These are phyloP conservation scores for Ophiocytium majus DNA, from an alignment of 352 stramenopile genomes.

Conservation along the genomic window DNA sequence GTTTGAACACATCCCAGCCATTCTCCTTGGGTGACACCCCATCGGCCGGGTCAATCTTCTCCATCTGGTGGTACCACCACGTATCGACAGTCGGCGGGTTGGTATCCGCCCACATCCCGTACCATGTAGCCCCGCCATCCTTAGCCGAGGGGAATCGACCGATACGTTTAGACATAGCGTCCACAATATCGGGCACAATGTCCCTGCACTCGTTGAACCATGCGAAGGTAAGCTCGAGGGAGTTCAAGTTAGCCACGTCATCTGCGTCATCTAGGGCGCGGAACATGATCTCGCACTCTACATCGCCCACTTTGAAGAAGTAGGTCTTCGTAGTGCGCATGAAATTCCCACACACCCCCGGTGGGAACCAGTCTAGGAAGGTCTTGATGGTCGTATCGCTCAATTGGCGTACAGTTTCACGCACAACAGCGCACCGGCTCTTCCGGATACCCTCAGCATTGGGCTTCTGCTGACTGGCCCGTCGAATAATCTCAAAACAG, in stretches of 20 bases:
- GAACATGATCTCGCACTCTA: background rate
- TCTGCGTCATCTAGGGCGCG: background rate
- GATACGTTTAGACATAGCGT: background rate
- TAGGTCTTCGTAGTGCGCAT: background rate
- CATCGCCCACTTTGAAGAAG: too few species aligned
- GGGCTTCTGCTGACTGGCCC: background rate
- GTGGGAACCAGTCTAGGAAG: background rate
- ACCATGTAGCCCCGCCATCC: background rate
- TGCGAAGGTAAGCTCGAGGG: background rate
- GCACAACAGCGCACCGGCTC: background rate
- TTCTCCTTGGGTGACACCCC: too few species aligned
- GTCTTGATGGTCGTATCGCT: conserved; percentile 2
- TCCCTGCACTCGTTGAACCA: background rate
- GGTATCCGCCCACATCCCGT: background rate
- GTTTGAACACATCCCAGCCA: too few species aligned
- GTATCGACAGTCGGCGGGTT: background rate
- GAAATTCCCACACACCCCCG: background rate
- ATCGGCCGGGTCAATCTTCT: too few species aligned
- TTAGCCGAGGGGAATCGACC: background rate
- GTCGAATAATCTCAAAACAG: background rate
- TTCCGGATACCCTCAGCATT: background rate
- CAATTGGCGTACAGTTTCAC: background rate
- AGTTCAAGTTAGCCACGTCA: background rate
- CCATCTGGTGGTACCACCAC: too few species aligned
- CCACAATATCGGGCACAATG: background rate